These are phyloP conservation scores for Ceratobasidium sp. DNA, from an alignment of 1,284 basidiomycete species.

Conservation along the genomic window DNA sequence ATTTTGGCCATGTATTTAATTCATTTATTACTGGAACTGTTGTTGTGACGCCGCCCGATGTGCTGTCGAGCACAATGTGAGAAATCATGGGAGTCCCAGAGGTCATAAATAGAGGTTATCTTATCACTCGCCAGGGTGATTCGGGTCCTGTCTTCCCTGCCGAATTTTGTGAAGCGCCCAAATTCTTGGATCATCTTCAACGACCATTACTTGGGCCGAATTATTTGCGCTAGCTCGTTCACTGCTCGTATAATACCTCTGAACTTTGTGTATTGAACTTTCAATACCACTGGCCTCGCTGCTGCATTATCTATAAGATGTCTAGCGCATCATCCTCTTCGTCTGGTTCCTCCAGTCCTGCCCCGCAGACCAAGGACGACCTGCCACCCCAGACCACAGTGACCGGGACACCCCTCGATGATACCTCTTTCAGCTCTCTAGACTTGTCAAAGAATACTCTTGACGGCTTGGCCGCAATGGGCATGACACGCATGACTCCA, in stretches of 20 bases:
- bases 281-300: no score
- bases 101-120: slow-evolving; percentile 10
- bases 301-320: neutral
- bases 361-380: slow-evolving; percentile 32
- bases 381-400: slow-evolving; percentile 23
- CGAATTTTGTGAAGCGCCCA: slow-evolving; percentile 45
- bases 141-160: slow-evolving; percentile 12
- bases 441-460: slow-evolving; percentile 84
- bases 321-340: slow-evolving; percentile 51
- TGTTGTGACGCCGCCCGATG: neutral
- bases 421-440: slow-evolving; percentile 75
- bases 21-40: neutral
- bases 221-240: neutral
- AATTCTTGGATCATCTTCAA: slow-evolving; percentile 41
- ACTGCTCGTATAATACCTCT: neutral
- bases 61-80: neutral
- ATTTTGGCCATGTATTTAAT: neutral
- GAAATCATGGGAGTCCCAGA: neutral
- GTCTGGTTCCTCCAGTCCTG: slow-evolving; percentile 47
- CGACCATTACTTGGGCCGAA: slow-evolving; percentile 9
- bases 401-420: slow-evolving; percentile 16
- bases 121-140: slow-evolving; percentile 5
- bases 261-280: neutral
- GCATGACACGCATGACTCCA: slow-evolving; percentile 94
- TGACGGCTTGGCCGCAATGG: slow-evolving; percentile 87